Evolutionary conservation across 2,329 filamentous ascomycete genomes (phyloP).

Genomic region (Colletotrichum euphorbiae): DNA sequence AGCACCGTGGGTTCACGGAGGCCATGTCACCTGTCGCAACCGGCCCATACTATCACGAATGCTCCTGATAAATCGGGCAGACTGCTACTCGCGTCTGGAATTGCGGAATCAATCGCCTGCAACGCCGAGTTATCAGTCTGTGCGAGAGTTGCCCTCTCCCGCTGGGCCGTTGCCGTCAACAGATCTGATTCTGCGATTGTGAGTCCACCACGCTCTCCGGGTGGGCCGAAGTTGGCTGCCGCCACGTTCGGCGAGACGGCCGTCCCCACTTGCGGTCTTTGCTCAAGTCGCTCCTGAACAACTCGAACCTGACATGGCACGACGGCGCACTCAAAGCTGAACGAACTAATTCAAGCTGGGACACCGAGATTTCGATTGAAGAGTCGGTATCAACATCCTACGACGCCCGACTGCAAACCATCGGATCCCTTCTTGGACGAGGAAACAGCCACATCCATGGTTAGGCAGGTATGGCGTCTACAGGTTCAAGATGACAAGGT

Average conservation of each 20-base stretch:
- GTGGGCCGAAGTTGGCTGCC: conserved; percentile 27
- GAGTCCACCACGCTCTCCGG: conserved; percentile 13
- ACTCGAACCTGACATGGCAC: background rate
- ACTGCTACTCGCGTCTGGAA: background rate
- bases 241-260: conserved; percentile 9
- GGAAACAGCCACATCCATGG: conserved; percentile 18
- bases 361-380: conserved; percentile 4
- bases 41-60: background rate
- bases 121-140: conserved; percentile 21
- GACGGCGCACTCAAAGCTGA: background rate
- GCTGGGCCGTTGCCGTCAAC: background rate
- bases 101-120: conserved; percentile 28
- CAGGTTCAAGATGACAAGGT: conserved; percentile 23
- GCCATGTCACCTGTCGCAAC: background rate
- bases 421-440: background rate
- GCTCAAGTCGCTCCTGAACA: conserved; percentile 5
- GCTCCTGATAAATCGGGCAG: background rate
- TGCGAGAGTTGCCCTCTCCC: conserved; percentile 16
- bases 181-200: conserved; percentile 25
- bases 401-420: background rate
- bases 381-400: background rate
- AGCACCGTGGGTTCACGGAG: background rate
- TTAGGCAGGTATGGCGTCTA: background rate
- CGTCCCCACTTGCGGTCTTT: conserved; percentile 24
- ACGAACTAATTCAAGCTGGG: background rate